Evolutionary conservation across 345 rosid genomes (phyloP), one percentile per base, ranked within the genome.

Genomic region (Linum usitatissimum): DNA sequence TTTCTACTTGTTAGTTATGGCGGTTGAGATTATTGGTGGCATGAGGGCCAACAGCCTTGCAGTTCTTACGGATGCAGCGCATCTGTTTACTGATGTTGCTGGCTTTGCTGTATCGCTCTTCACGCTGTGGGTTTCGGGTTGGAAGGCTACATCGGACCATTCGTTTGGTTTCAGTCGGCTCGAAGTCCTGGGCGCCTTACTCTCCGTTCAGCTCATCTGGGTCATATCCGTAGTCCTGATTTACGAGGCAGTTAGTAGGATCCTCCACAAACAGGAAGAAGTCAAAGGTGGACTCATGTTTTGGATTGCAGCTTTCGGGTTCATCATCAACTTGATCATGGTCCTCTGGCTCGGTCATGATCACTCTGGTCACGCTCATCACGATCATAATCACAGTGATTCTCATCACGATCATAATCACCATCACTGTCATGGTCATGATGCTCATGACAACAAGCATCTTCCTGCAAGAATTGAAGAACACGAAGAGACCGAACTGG

Each of bases 151-250:
- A 20, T 55, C 78, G 1, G 68, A 67, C 59, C 82, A 79, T 66
- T 81, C 98, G 0, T 91, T 83, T 3, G 96, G 96, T 60, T 91
- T 69, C 71, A 75, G 68, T 55, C 82, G 93, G 40, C 81, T 85
- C 0, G 93, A 92, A 74, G 87, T 92, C 45, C 60, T 89, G 68
- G 98, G 93, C 3, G 87, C 95, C 14, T 86, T 92, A 71, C 56
- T 83, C 20, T 89, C 98, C 0, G 80, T 88, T 62, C 95, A 85
- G 66, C 84, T 89, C 40, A 85, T 86, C 39, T 92, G 96, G 98
- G 61, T 88, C 39, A 73, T 88, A 63, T 85, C 95, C 21, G 91
- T 79, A 6, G 48, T 79, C 68, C 77, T 92, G 55, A 72, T 81
- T 20, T 65, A 80, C 31, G 91, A 89, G 80, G 92, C 98, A 53